These are phyloP conservation scores for Globisporangium cederbergense DNA, from an alignment of 352 stramenopile genomes.

Conservation along the genomic window DNA sequence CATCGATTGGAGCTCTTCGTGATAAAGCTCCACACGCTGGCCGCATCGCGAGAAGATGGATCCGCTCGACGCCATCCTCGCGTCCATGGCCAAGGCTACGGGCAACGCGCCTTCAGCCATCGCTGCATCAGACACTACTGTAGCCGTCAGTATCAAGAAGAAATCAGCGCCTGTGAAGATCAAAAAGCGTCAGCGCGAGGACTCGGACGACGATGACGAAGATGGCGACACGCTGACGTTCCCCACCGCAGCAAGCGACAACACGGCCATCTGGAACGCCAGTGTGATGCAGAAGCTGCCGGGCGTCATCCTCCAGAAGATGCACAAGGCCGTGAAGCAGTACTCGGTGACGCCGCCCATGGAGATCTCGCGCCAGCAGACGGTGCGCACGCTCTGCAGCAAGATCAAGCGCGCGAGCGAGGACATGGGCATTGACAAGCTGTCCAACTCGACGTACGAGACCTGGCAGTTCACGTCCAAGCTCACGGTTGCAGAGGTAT, in stretches of 20 bases:
- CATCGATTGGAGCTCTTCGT: constrained; percentile 2
- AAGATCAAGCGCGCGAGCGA: constrained; percentile 67
- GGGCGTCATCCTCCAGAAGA: constrained; percentile 17
- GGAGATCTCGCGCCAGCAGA: constrained; percentile 71
- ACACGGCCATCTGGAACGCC: constrained; percentile 49
- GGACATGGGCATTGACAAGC: constrained; percentile 70
- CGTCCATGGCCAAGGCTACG: constrained; percentile 74
- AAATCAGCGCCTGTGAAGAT: constrained; percentile 4
- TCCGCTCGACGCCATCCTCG: constrained; percentile 71
- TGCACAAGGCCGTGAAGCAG: constrained; percentile 2
- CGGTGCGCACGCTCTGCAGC: constrained; percentile 57
- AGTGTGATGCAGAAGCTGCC: constrained; percentile 33
- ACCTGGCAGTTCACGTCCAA: constrained; percentile 82
- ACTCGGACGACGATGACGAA: constrained; percentile 9
- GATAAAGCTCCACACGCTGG: background rate
- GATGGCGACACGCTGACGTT: constrained; percentile 6
- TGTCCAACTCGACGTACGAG: constrained; percentile 83
- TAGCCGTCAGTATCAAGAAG: background rate
- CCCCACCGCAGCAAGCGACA: background rate
- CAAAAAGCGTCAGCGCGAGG: constrained; percentile 34
- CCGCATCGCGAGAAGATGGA: constrained; percentile 24
- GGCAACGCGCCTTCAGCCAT: constrained; percentile 39
- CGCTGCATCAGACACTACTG: background rate
- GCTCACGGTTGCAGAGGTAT: constrained; percentile 60
- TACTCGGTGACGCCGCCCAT: constrained; percentile 36